A percentile compares a stretch with the other conserved stretches of the same genome.
Evolutionary conservation across 352 stramenopile species (phyloP).

Genomic region (Phytophthora uliginosa): DNA sequence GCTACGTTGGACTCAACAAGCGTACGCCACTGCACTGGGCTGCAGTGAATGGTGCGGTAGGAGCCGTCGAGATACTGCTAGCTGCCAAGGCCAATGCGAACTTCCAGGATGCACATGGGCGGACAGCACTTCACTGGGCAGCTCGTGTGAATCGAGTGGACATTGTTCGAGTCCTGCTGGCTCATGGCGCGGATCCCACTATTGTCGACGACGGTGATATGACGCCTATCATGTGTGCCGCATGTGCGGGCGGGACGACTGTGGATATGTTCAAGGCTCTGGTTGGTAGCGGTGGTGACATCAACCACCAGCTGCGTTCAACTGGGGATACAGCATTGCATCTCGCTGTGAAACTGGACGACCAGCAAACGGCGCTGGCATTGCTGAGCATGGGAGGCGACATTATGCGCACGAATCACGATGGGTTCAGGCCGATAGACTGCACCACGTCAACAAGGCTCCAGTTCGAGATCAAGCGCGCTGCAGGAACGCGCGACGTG

Average conservation of each 20-base stretch:
- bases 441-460: constrained; percentile 82
- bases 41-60: constrained; percentile 71
- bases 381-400: constrained; percentile 78
- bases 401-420: constrained; percentile 81
- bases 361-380: constrained; percentile 76
- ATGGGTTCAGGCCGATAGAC: constrained; percentile 73
- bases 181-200: constrained; percentile 67
- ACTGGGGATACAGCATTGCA: constrained; percentile 76
- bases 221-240: constrained; percentile 81
- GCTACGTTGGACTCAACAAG: constrained; percentile 86
- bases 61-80: constrained; percentile 69
- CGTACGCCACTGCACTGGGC: constrained; percentile 86
- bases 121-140: constrained; percentile 82
- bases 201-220: constrained; percentile 82
- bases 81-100: constrained; percentile 71
- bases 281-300: constrained; percentile 68
- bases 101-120: constrained; percentile 71
- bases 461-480: constrained; percentile 82
- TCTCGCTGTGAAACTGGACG: constrained; percentile 84
- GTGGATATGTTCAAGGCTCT: constrained; percentile 81
- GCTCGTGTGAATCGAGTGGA: constrained; percentile 81
- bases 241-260: constrained; percentile 72
- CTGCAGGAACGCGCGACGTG: constrained; percentile 77
- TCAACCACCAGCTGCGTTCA: constrained; percentile 76
- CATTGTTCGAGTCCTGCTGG: constrained; percentile 66